Conservation (phyloP, 2,329 filamentous ascomycete species). For the Trichoderma aggressivum region DNA sequence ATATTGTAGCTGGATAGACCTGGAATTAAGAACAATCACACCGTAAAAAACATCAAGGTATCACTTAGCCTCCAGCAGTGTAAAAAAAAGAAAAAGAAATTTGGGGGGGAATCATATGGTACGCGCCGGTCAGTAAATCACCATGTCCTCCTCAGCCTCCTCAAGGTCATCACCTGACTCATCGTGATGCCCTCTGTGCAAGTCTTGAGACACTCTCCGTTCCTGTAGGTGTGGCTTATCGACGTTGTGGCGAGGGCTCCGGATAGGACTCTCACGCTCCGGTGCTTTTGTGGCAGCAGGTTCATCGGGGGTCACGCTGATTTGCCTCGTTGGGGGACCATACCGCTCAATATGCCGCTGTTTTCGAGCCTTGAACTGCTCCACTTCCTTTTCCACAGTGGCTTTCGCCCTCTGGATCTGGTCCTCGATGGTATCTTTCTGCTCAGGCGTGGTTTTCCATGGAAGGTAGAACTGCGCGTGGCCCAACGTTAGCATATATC, state of each 20-base stretch:
- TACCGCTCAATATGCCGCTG: conserved; percentile 35
- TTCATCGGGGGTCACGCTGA: conserved; percentile 33
- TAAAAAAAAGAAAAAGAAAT: not conserved
- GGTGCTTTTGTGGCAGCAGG: conserved; percentile 21
- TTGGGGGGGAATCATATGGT: conserved; percentile 3
- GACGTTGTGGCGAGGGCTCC: conserved; percentile 5
- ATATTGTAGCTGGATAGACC: not conserved
- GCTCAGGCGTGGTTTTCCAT: conserved; percentile 66
- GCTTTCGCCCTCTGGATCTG: conserved; percentile 66
- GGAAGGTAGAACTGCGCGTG: conserved; percentile 75
- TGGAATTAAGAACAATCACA: not conserved
- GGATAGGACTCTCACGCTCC: conserved; percentile 16
- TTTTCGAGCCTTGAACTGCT: conserved; percentile 56
- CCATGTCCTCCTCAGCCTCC: conserved; percentile 83
- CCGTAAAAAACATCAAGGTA: not conserved
- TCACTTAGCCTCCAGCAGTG: not conserved
- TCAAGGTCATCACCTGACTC: conserved; percentile 75
- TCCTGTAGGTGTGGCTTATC: not conserved
- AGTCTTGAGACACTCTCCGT: conserved; percentile 1
- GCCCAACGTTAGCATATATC: not conserved
- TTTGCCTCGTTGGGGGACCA: conserved; percentile 23
- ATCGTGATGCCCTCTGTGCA: conserved; percentile 54
- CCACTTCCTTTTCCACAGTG: conserved; percentile 61
- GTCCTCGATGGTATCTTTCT: conserved; percentile 66
- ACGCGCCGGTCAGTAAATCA: conserved; percentile 67